These are phyloP conservation scores for Paramecium sonneborni DNA, from an alignment of 73 alveolate genomes.

Conservation along the genomic window DNA sequence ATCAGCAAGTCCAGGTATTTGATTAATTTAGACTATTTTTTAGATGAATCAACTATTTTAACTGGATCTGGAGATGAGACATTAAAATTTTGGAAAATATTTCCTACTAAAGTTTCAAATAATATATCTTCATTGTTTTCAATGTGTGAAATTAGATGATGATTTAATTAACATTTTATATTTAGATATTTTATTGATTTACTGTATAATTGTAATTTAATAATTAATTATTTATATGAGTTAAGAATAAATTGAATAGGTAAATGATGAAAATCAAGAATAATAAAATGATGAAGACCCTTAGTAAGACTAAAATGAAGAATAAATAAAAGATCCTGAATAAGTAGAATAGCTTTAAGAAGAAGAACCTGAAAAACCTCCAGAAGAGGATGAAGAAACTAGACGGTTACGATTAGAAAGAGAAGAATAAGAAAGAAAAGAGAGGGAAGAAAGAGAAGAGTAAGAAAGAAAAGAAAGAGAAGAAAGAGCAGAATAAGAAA, in stretches of 20 bases:
- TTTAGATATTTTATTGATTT: background rate
- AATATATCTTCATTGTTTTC: background rate
- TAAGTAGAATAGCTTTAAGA: background rate
- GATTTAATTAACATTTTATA: background rate
- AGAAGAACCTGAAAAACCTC: background rate
- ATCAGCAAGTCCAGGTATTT: slow-evolving; percentile 97
- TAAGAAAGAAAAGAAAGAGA: slow-evolving; percentile 49
- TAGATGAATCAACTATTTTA: slow-evolving; percentile 69
- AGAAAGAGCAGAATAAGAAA: slow-evolving; percentile 37
- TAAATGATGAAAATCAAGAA: background rate
- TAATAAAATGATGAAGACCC: background rate
- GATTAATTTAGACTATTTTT: slow-evolving; percentile 49
- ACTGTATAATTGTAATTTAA: background rate
- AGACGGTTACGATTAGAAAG: slow-evolving; percentile 28
- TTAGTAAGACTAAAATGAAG: background rate
- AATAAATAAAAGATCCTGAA: background rate
- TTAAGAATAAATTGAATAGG: background rate
- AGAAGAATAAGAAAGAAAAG: slow-evolving; percentile 57
- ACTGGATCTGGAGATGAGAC: slow-evolving; percentile 99
- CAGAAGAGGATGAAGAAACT: slow-evolving; percentile 58
- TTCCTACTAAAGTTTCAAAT: slow-evolving; percentile 55
- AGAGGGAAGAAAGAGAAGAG: slow-evolving; percentile 57
- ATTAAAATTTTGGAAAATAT: slow-evolving; percentile 98
- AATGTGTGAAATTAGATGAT: slow-evolving; percentile 57
- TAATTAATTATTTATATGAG: background rate